A percentile compares a stretch with the other conserved stretches of the same genome.
Evolutionary conservation across 2,329 filamentous ascomycete genomes (phyloP).

Genomic region (Cordyceps pruinosa): DNA sequence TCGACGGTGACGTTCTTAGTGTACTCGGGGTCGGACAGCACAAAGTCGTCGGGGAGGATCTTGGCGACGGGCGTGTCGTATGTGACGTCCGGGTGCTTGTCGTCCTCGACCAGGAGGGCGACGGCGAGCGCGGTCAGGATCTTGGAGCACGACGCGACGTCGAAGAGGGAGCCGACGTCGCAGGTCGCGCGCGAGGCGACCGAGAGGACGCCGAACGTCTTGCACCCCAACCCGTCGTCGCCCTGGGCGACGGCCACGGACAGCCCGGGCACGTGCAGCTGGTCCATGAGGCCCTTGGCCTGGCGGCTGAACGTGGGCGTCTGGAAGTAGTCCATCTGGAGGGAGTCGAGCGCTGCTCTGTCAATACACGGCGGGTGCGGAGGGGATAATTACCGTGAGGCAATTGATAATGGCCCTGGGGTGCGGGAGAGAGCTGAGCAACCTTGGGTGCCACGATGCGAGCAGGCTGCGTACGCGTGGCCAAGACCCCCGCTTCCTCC

Average conservation of each 20-base stretch:
- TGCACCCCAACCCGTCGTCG: background rate
- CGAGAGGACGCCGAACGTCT: background rate
- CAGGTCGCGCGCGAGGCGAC: background rate
- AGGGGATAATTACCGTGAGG: background rate
- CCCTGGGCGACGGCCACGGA: slow-evolving; percentile 4
- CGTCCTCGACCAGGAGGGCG: slow-evolving; percentile 8
- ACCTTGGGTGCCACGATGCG: background rate
- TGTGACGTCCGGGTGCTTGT: background rate
- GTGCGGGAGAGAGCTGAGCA: background rate
- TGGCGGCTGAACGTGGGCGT: background rate
- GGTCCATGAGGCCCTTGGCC: slow-evolving; percentile 1
- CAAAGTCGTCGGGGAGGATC: slow-evolving; percentile 8
- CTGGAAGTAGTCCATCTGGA: slow-evolving; percentile 4
- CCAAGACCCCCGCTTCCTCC: background rate
- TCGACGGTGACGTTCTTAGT: slow-evolving; percentile 11
- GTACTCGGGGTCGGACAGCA: slow-evolving; percentile 3
- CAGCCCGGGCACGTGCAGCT: slow-evolving; percentile 3
- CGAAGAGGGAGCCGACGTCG: slow-evolving; percentile 2
- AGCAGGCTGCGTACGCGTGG: background rate
- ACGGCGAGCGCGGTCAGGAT: slow-evolving; percentile 2
- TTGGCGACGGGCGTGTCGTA: slow-evolving; percentile 4
- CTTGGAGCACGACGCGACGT: slow-evolving; percentile 11
- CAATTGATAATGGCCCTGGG: too few relatives aligned
- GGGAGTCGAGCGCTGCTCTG: too few relatives aligned
- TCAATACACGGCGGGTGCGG: background rate